phyloP scores from a whole-genome alignment of 306 rosid species.

The Adenanthera pavonina region DNA sequence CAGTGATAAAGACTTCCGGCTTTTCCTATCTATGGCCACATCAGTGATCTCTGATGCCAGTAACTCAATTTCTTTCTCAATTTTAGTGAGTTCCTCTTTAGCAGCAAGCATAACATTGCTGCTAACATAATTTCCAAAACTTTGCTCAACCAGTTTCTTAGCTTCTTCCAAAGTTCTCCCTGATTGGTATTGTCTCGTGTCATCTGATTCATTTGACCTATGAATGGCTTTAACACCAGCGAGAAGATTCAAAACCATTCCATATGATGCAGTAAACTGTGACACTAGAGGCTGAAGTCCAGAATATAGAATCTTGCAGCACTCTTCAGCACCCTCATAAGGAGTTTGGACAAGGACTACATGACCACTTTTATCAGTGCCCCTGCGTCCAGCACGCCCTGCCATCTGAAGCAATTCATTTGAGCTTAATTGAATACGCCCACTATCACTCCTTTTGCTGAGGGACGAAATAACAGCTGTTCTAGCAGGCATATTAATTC shows the following conservation, averaged over 20 bases:
- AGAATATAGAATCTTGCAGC: slow-evolving; percentile 89
- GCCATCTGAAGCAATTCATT: slow-evolving; percentile 99
- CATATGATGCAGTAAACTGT: slow-evolving; percentile 95
- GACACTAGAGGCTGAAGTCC: slow-evolving; percentile 95
- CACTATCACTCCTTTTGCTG: slow-evolving; percentile 78
- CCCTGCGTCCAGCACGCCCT: slow-evolving; percentile 99
- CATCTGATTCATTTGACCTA: slow-evolving; percentile 64
- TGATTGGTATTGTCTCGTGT: slow-evolving; percentile 46
- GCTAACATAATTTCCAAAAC: slow-evolving; percentile 97
- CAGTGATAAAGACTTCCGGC: slow-evolving; percentile 70
- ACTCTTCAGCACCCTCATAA: slow-evolving; percentile 90
- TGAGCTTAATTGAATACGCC: slow-evolving; percentile 70
- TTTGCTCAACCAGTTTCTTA: slow-evolving; percentile 93
- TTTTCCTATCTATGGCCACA: slow-evolving; percentile 82
- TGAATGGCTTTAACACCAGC: slow-evolving; percentile 80
- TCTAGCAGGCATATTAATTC: slow-evolving; percentile 98
- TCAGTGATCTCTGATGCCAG: slow-evolving; percentile 73
- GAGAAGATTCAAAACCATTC: slow-evolving; percentile 97
- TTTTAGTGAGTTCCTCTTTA: slow-evolving; percentile 78
- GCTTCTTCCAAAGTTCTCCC: slow-evolving; percentile 93
- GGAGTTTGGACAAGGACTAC: slow-evolving; percentile 90
- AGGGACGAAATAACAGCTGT: slow-evolving; percentile 91
- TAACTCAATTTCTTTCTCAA: slow-evolving; percentile 73
- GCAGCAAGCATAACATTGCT: slow-evolving; percentile 97
- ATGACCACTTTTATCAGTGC: slow-evolving; percentile 85